These are phyloP conservation scores for Ascochyta lentis DNA, from an alignment of 2,329 filamentous ascomycete genomes.

Conservation along the genomic window DNA sequence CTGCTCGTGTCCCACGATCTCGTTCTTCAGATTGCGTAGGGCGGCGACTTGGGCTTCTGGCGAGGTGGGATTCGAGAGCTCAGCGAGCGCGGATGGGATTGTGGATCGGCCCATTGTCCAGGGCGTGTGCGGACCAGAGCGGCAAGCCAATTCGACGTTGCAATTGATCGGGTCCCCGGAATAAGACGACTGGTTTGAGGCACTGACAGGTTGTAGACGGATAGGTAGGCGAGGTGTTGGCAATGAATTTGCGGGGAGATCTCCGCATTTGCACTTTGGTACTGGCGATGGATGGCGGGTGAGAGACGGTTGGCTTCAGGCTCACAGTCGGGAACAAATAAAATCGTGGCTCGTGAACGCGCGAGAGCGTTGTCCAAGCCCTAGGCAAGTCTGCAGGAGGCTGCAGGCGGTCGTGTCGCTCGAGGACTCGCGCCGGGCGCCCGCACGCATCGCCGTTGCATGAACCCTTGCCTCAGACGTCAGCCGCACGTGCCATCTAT, in stretches of 20 bases:
- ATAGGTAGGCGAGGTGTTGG: background rate
- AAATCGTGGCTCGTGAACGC: too few species aligned
- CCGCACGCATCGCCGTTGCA: conserved; percentile 4
- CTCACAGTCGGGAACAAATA: background rate
- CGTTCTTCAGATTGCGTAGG: conserved; percentile 81
- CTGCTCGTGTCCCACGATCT: conserved; percentile 84
- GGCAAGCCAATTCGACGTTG: background rate
- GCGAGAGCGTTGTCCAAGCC: too few species aligned
- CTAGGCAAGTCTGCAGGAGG: background rate
- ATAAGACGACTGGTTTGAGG: too few species aligned
- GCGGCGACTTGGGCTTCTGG: conserved; percentile 57
- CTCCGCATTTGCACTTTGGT: conserved; percentile 16
- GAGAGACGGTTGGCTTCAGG: background rate
- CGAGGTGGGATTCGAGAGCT: conserved; percentile 48
- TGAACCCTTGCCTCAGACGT: conserved; percentile 15
- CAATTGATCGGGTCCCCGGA: background rate
- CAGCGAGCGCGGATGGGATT: conserved; percentile 46
- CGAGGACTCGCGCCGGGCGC: background rate
- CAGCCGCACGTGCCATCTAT: conserved; percentile 15
- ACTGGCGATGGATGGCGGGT: conserved; percentile 1
- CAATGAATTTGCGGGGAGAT: conserved; percentile 21
- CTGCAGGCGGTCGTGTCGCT: conserved; percentile 14
- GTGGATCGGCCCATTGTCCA: conserved; percentile 45
- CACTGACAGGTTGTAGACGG: background rate
- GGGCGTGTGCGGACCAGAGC: background rate